Conservation (phyloP, 169 alveolate species). For the Theileria annulata region DNA sequence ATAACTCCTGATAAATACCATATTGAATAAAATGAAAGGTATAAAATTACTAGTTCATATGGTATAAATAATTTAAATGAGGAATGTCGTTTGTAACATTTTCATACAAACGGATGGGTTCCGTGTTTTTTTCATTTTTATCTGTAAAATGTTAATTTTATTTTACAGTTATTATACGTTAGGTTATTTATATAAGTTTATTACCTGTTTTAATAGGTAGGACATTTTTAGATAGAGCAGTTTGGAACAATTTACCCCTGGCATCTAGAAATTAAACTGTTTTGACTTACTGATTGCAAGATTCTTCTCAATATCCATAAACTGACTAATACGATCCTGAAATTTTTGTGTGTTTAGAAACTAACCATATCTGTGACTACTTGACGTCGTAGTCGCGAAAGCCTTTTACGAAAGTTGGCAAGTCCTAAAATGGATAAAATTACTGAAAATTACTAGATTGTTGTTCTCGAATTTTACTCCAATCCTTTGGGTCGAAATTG, state of each 20-base stretch:
- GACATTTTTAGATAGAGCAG: slow-evolving; percentile 45
- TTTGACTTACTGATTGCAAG: slow-evolving; percentile 27
- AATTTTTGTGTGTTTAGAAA: neutral
- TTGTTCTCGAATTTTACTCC: slow-evolving; percentile 53
- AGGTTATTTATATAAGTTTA: neutral
- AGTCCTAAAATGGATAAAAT: slow-evolving; percentile 11
- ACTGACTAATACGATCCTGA: slow-evolving; percentile 38
- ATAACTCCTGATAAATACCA: neutral
- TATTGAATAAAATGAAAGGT: neutral
- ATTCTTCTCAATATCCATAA: slow-evolving; percentile 36
- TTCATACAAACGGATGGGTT: neutral
- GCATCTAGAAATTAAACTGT: slow-evolving; percentile 29
- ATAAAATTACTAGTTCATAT: neutral
- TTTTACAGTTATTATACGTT: neutral
- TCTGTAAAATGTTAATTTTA: neutral
- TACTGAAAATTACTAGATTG: slow-evolving; percentile 20
- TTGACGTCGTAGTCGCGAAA: slow-evolving; percentile 20
- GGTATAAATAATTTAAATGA: neutral
- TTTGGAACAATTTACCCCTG: slow-evolving; percentile 53
- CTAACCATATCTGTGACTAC: slow-evolving; percentile 31
- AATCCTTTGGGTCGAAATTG: slow-evolving; percentile 50
- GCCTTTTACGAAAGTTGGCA: slow-evolving; percentile 37
- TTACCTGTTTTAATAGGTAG: slow-evolving; percentile 7
- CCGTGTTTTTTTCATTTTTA: neutral
- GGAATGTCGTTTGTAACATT: slow-evolving; percentile 16